phyloP scores from a whole-genome alignment of 371 early-diverging fungal species.

The Phascolomyces articulosus region DNA sequence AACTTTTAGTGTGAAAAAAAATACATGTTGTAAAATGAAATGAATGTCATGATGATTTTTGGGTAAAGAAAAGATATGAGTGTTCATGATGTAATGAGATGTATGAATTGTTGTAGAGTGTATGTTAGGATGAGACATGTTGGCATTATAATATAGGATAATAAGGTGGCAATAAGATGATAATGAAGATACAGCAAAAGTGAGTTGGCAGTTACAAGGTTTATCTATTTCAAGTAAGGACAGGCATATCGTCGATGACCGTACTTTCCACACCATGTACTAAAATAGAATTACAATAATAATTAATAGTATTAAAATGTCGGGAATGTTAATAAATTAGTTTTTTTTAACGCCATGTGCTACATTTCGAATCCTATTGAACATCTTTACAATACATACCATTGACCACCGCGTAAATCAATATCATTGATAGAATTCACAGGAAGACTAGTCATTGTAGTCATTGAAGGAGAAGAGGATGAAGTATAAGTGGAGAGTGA shows the following conservation, averaged over 20 bases:
- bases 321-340: neutral
- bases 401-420: slow-evolving; percentile 20
- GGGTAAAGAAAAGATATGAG: too few species aligned
- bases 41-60: too few species aligned
- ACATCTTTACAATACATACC: slow-evolving; percentile 6
- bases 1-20: too few species aligned
- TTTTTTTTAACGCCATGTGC: neutral
- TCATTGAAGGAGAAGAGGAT: neutral
- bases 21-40: too few species aligned
- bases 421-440: neutral
- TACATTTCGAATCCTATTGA: neutral
- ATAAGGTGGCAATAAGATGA: too few species aligned
- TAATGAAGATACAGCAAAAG: too few species aligned
- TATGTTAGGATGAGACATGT: too few species aligned
- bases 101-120: too few species aligned
- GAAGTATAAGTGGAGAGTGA: neutral
- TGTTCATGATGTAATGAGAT: too few species aligned
- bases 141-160: too few species aligned
- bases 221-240: slow-evolving; percentile 11
- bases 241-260: slow-evolving; percentile 13
- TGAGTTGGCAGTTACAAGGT: too few species aligned
- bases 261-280: slow-evolving; percentile 20
- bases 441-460: neutral
- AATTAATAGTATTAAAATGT: neutral
- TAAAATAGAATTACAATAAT: slow-evolving; percentile 1